Evolutionary conservation across 2,329 filamentous ascomycete species (phyloP).

Genomic region (Thelonectria blattea): DNA sequence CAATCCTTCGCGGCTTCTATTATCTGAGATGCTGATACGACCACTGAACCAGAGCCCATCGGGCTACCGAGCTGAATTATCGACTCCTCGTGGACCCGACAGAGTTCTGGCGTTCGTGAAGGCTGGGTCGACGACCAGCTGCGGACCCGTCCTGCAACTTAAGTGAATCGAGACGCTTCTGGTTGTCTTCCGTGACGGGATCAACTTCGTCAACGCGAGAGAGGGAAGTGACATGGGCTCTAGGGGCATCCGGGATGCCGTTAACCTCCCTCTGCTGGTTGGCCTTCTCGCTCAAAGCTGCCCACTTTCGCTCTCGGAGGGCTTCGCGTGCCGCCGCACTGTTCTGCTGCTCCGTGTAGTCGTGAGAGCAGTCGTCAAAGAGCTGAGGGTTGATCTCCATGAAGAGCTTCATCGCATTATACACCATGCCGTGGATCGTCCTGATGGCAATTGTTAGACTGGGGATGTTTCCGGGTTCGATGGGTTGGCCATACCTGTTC

Average conservation of each 20-base stretch:
- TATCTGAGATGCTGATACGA: conserved; percentile 19
- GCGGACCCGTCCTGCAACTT: conserved; percentile 78
- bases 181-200: conserved; percentile 79
- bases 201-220: conserved; percentile 77
- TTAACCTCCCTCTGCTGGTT: conserved; percentile 64
- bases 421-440: conserved; percentile 99
- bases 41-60: conserved; percentile 12
- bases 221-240: conserved; percentile 50
- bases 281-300: conserved; percentile 80
- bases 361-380: conserved; percentile 97
- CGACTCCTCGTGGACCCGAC: conserved; percentile 60
- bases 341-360: conserved; percentile 96
- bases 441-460: conserved; percentile 54
- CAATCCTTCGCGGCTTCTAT: conserved; percentile 17
- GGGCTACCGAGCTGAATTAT: conserved; percentile 43
- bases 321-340: conserved; percentile 85
- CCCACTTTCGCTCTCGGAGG: conserved; percentile 86
- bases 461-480: not conserved
- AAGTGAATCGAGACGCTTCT: conserved; percentile 86
- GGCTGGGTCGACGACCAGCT: conserved; percentile 59
- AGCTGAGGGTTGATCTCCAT: conserved; percentile 99
- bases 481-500: conserved; percentile 76
- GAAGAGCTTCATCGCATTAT: conserved; percentile 99
- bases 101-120: conserved; percentile 67
- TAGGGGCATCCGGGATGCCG: conserved; percentile 42